Conservation (phyloP, 2,329 filamentous ascomycete genomes). For the Xylaria polymorpha region DNA sequence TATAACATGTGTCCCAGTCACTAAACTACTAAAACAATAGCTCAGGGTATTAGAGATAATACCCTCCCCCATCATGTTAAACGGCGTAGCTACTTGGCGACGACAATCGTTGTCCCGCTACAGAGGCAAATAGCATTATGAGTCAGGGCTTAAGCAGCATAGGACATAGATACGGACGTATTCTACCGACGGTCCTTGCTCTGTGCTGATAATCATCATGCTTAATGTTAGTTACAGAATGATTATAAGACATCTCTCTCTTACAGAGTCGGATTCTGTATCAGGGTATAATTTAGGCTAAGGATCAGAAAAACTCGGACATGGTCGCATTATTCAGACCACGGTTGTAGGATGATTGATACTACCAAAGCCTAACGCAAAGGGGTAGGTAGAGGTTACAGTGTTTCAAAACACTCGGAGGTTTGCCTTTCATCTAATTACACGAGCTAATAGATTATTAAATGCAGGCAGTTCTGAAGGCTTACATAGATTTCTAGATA, state of each 20-base stretch:
- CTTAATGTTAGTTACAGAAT: background rate
- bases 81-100: too few relatives aligned
- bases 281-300: too few relatives aligned
- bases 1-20: too few relatives aligned
- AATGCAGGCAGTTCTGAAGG: background rate
- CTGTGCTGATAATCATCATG: background rate
- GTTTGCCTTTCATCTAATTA: background rate
- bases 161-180: background rate
- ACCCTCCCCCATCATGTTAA: too few relatives aligned
- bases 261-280: too few relatives aligned
- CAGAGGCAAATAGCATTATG: too few relatives aligned
- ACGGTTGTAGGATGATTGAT: background rate
- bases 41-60: too few relatives aligned
- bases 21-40: too few relatives aligned
- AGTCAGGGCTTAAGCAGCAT: too few relatives aligned
- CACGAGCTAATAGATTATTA: background rate
- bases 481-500: background rate
- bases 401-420: background rate
- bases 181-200: background rate
- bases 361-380: background rate
- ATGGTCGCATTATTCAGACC: background rate
- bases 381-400: background rate
- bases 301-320: background rate
- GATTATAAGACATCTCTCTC: too few relatives aligned
- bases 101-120: too few relatives aligned